Evolutionary conservation across 306 rosid genomes (phyloP).

Genomic region (Quillaja saponaria): DNA sequence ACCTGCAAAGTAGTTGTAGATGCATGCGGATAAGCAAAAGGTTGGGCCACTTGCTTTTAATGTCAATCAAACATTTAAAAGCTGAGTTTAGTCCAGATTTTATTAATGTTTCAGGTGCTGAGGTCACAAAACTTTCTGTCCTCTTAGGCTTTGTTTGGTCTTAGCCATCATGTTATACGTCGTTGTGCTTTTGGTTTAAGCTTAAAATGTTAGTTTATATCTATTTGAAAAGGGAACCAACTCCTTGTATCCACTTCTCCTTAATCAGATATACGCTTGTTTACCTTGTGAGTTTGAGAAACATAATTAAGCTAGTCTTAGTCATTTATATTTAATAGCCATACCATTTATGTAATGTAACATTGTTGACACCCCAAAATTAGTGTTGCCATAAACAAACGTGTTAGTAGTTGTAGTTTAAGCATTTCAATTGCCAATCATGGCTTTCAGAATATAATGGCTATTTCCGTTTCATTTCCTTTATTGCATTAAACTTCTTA

Average conservation of each 20-base stretch:
- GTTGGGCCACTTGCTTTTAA: background rate
- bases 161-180: background rate
- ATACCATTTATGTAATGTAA: too few relatives aligned
- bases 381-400: too few relatives aligned
- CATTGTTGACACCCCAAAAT: too few relatives aligned
- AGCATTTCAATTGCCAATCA: too few relatives aligned
- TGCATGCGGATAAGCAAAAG: background rate
- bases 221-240: background rate
- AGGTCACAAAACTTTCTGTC: constrained; percentile 13
- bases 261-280: background rate
- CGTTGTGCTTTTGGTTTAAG: background rate
- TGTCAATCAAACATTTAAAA: background rate
- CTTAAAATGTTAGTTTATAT: background rate
- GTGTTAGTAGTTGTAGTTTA: too few relatives aligned
- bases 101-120: background rate
- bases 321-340: too few relatives aligned
- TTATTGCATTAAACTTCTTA: too few relatives aligned
- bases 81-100: background rate
- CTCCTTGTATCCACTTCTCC: background rate
- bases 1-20: constrained; percentile 7
- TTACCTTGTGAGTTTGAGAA: constrained; percentile 2
- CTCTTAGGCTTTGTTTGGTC: background rate
- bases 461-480: constrained; percentile 6
- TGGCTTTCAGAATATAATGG: constrained; percentile 7
- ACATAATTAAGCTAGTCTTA: constrained; percentile 10